Conservation (phyloP, 768 basidiomycete species). For the Phylloporus arenicola region DNA sequence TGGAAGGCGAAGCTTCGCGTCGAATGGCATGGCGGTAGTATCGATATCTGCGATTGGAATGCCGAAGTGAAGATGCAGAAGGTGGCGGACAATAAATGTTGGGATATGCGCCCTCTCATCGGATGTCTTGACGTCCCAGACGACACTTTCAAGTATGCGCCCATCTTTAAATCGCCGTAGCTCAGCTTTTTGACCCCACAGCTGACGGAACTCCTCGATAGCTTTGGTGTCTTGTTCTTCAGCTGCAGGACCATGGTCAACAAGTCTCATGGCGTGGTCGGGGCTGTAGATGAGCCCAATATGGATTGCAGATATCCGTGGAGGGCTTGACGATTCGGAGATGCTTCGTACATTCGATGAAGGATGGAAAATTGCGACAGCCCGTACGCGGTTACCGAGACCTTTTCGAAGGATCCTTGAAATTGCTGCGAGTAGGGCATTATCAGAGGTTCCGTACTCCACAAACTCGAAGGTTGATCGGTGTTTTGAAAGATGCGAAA, state of each 20-base stretch:
- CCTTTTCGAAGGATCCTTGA: constrained; percentile 52
- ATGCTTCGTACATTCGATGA: constrained; percentile 41
- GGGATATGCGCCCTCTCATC: constrained; percentile 83
- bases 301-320: constrained; percentile 45
- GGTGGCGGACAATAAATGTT: constrained; percentile 61
- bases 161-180: constrained; percentile 95
- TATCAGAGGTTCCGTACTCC: constrained; percentile 58
- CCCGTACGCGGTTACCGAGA: constrained; percentile 67
- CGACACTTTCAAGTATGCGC: constrained; percentile 86
- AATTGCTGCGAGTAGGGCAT: constrained; percentile 51
- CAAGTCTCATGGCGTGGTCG: constrained; percentile 70
- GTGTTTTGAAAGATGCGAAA: constrained; percentile 36
- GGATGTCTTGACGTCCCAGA: constrained; percentile 82
- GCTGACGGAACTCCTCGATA: constrained; percentile 60
- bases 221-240: constrained; percentile 50
- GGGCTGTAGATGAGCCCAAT: constrained; percentile 76
- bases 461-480: constrained; percentile 36
- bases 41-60: constrained; percentile 47
- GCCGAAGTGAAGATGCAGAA: constrained; percentile 75
- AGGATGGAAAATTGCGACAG: constrained; percentile 55
- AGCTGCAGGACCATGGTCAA: constrained; percentile 87
- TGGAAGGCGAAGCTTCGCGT: constrained; percentile 54
- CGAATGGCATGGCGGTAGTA: constrained; percentile 56
- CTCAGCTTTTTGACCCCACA: constrained; percentile 94
- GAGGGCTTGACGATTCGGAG: constrained; percentile 51